Base-by-base conservation (phyloP, 192 early-diverging fungal genomes). In the Rhizophagus sp. region DNA sequence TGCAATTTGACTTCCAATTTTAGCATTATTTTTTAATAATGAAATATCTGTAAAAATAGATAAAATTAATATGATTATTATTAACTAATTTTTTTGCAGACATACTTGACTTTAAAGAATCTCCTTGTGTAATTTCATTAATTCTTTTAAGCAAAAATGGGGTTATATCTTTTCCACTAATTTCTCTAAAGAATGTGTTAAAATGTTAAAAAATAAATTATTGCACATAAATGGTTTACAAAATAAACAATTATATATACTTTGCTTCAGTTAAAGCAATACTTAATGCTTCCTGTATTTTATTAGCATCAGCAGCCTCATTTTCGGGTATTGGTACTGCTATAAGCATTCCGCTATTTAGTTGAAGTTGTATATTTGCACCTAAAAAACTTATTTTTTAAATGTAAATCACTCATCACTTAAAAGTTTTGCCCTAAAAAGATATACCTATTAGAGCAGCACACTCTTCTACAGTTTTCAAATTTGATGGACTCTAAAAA, bases 131-230 rank as follows among this genome's bases (percentile, higher is more conserved):
- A n/a, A 96, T 68, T 76, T 95, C 91, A 33, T 88, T 88, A 0
- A 99, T 91, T 44, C 93, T 90, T 71, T 92, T 90, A n/a, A 99
- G 89, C 80, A 99, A 82, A 83, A 95, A 99, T 5, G 98, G 98
- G 4, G 98, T 99, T 64, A 91, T 88, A 52, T 97, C 95, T 82
- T 97, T 97, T 72, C 98, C 98, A 39, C 34, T 66, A 66, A 99
- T 83, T 1, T 81, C 82, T 30, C 91, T 91, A 79, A 25, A 63
- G 57, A 75, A 75, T 52, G 4, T 12, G 67, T 15, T 36, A 41
- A 44, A 80, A 27, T 30, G 70, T 63, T 57, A 41, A 44, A 80
- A 27, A 39, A 61, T 50, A 72, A n/a, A 36, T 33, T 63, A n/a
- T 25, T n/a, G 30, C 13, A 70, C 9, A 76, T 30, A 50, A 50